Base-by-base conservation (phyloP, 73 alveolate genomes). In the Paramecium octaurelia region DNA sequence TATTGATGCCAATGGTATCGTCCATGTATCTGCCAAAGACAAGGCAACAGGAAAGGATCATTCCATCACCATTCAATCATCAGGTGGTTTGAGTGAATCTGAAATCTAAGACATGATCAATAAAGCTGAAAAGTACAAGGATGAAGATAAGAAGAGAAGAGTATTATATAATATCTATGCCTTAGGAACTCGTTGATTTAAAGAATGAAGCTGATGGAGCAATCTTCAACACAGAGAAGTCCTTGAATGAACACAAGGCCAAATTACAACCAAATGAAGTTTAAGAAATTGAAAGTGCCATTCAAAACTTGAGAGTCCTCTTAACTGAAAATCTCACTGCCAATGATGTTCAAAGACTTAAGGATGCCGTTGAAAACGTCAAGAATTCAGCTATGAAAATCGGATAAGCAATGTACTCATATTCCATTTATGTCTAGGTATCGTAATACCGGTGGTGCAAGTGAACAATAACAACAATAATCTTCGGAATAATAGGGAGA, bases 1-100 rank as follows among this genome's bases (percentile, higher is more conserved):
- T 88, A 95, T 99, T 76, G 99, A 99, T 94, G 99, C 99, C 86
- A 94, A 97, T 94, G 99, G 99, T 80, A 96, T 99, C 92, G 98
- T 99, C 92, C 98, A 99, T 94, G 99, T 99, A 31, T 80, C 94
- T 69, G 99, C 99, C 27, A 86, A 95, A 92, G 99, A 99, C 86
- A 98, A 98, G 95, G 95, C 98, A 12, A 96, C 99, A 71, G 99
- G 99, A 38, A 95, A 93, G 92, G 96, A 95, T 73, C 93, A 92
- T 87, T 93, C 94, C 35, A 86, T 93, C 87, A 97, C 99, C 24
- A 96, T 98, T 88, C 95, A 96, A 92, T 87, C 96, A 93, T 88
- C 97, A 73, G 98, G 98, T 6, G 99, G 99, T 64, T 97, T 97
- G 69, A 64, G 95, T 69, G 95, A 96, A 93, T 42, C 94, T 20